phyloP scores from a whole-genome alignment of 805 yeast genomes.

The Torulaspora microellipsoides region DNA sequence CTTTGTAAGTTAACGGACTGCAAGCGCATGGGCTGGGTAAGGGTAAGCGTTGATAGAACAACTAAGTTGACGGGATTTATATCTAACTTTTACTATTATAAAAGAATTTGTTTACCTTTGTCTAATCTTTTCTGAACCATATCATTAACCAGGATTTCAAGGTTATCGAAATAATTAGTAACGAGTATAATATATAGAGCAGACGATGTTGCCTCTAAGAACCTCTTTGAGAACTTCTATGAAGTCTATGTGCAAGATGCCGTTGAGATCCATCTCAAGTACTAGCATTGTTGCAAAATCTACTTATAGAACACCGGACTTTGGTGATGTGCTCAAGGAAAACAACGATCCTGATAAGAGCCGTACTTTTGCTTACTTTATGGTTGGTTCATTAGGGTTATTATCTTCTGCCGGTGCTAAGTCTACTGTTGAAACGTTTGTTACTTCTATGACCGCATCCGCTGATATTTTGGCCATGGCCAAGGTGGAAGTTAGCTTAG shows the following conservation, averaged over 20 bases:
- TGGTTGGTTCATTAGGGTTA: conserved; percentile 94
- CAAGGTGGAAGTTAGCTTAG: conserved; percentile 93
- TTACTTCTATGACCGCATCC: conserved; percentile 92
- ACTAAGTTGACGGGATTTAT: too few relatives aligned
- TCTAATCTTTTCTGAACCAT: too few relatives aligned
- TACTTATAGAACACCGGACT: conserved; percentile 89
- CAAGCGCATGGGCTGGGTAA: conserved; percentile 1
- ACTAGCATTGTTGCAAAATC: conserved; percentile 48
- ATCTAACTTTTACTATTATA: too few relatives aligned
- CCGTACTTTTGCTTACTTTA: conserved; percentile 90
- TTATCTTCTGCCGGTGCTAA: conserved; percentile 92
- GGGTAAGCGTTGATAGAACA: background rate
- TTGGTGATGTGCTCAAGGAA: conserved; percentile 70
- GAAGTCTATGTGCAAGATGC: conserved; percentile 15
- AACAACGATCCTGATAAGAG: conserved; percentile 65
- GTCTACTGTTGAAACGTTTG: conserved; percentile 90
- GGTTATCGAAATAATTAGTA: too few relatives aligned
- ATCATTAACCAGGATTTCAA: too few relatives aligned
- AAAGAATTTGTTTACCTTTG: too few relatives aligned
- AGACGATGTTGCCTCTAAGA: conserved; percentile 27
- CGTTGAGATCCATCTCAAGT: conserved; percentile 25
- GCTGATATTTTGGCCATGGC: conserved; percentile 99
- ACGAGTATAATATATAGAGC: background rate
- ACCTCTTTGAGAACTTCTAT: conserved; percentile 20
- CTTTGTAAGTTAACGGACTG: conserved; percentile 4